These are phyloP conservation scores for Phytopythium kandeliae DNA, from an alignment of 352 stramenopile genomes.

Conservation along the genomic window DNA sequence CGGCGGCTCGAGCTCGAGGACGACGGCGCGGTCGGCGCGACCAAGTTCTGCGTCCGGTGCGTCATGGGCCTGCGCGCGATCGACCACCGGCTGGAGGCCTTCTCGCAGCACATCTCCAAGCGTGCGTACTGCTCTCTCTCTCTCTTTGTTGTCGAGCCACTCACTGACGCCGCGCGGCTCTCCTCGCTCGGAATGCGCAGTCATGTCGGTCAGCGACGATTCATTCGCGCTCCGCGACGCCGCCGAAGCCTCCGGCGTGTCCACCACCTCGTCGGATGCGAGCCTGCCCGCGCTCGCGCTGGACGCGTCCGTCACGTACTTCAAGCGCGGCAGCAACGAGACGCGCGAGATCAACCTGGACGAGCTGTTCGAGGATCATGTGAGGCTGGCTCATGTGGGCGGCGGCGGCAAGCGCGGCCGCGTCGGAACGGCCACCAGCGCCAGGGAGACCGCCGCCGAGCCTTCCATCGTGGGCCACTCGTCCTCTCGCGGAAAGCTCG, in stretches of 20 bases:
- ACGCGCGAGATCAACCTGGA: constrained; percentile 22
- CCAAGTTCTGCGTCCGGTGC: constrained; percentile 55
- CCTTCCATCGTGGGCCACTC: too few relatives aligned
- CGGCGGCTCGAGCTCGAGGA: not conserved
- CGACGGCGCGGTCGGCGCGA: constrained; percentile 18
- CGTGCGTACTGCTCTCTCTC: constrained; percentile 1
- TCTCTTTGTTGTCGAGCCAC: too few relatives aligned
- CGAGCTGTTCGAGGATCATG: constrained; percentile 20
- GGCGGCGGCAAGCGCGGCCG: not conserved
- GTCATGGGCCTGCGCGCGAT: constrained; percentile 36
- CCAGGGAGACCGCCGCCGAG: not conserved
- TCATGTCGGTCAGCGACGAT: constrained; percentile 4
- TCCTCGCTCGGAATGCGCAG: not conserved
- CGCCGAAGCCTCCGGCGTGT: not conserved
- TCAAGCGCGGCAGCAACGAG: constrained; percentile 23
- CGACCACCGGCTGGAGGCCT: constrained; percentile 26
- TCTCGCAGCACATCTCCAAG: constrained; percentile 26
- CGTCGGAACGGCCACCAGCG: not conserved
- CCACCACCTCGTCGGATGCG: not conserved
- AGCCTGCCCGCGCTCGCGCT: too few relatives aligned
- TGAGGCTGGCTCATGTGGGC: constrained; percentile 3
- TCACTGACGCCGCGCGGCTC: too few relatives aligned
- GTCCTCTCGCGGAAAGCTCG: constrained; percentile 16
- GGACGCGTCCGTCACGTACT: constrained; percentile 21
- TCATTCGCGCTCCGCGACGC: not conserved